Evolutionary conservation across 768 basidiomycete genomes (phyloP).

Genomic region (Sarcodon sp.): DNA sequence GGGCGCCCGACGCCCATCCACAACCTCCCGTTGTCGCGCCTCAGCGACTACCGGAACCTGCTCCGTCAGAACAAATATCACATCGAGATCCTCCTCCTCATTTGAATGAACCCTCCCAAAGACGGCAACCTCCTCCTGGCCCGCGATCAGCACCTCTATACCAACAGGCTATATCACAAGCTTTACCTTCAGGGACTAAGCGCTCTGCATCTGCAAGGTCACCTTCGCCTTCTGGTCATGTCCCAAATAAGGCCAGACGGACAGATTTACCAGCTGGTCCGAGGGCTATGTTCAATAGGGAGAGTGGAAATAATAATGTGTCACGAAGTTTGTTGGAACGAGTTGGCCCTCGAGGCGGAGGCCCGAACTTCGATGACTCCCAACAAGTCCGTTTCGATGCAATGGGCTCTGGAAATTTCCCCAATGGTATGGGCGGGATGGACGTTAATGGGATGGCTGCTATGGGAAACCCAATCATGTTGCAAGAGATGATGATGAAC

Average conservation of each 20-base stretch:
- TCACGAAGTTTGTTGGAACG: conserved; percentile 70
- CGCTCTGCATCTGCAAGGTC: conserved; percentile 55
- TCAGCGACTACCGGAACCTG: conserved; percentile 8
- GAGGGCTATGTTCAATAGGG: conserved; percentile 51
- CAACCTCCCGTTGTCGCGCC: conserved; percentile 24
- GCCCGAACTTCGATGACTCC: conserved; percentile 1
- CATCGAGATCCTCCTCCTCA: conserved; percentile 17
- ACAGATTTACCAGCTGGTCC: conserved; percentile 78
- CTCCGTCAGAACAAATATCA: conserved; percentile 19
- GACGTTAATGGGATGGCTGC: conserved; percentile 52
- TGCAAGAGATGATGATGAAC: conserved; percentile 88
- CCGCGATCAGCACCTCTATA: conserved; percentile 48
- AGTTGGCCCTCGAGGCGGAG: conserved; percentile 35
- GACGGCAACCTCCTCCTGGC: conserved; percentile 23
- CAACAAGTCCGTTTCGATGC: background rate
- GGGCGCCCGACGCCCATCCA: conserved; percentile 36
- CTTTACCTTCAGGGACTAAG: conserved; percentile 48
- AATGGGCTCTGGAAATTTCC: background rate
- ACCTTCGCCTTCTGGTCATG: conserved; percentile 44
- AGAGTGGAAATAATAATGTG: conserved; percentile 15
- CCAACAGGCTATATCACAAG: conserved; percentile 64
- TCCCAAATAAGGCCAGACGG: conserved; percentile 60
- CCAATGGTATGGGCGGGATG: conserved; percentile 28
- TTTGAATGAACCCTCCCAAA: conserved; percentile 19
- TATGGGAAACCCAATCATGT: conserved; percentile 52